phyloP scores from a whole-genome alignment of 140 eudicot species.

The Stevia rebaudiana region DNA sequence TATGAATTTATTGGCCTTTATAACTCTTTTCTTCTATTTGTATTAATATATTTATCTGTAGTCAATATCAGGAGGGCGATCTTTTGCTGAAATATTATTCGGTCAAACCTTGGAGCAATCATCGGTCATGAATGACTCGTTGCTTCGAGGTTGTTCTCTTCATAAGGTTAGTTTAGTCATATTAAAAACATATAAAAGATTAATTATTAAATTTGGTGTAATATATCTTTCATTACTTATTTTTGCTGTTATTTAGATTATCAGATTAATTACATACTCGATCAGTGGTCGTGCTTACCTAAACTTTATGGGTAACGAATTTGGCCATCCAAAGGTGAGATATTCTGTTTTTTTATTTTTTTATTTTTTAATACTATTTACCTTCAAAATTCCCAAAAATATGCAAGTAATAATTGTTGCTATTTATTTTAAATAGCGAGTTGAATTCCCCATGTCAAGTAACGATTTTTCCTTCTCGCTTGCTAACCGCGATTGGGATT shows the following conservation, averaged over 20 bases:
- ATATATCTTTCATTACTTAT: neutral
- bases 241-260: constrained; percentile 41
- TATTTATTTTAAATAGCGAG: constrained; percentile 46
- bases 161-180: constrained; percentile 59
- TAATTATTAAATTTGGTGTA: neutral
- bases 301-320: constrained; percentile 98
- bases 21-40: neutral
- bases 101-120: constrained; percentile 45
- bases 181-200: neutral
- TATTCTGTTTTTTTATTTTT: neutral
- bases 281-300: constrained; percentile 82
- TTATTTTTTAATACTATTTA: neutral
- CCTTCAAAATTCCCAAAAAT: neutral
- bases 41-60: constrained; percentile 28
- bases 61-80: constrained; percentile 93
- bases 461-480: constrained; percentile 68
- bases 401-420: constrained; percentile 1
- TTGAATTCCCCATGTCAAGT: constrained; percentile 85
- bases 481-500: constrained; percentile 90
- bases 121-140: constrained; percentile 34
- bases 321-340: constrained; percentile 87
- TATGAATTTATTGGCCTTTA: neutral
- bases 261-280: constrained; percentile 77
- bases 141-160: constrained; percentile 75
- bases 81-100: constrained; percentile 76